A percentile compares a stretch with the other conserved stretches of the same genome.
phyloP scores from a whole-genome alignment of 495 filamentous ascomycete species.

The Parathielavia hyrcaniae region DNA sequence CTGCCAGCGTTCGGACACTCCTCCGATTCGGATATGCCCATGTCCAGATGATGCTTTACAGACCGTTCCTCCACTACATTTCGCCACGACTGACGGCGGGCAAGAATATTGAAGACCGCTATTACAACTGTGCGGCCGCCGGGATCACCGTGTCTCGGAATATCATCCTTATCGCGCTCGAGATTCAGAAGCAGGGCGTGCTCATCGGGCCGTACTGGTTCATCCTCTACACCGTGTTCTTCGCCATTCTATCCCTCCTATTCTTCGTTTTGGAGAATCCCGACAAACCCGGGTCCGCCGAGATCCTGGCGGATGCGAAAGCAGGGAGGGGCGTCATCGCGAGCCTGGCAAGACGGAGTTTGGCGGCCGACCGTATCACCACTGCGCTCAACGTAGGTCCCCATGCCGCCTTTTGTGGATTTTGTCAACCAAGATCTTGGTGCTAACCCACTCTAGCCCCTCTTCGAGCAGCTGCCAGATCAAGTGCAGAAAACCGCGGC shows the following conservation, averaged over 20 bases:
- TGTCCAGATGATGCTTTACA: conserved; percentile 90
- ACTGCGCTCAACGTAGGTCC: conserved; percentile 59
- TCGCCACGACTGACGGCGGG: conserved; percentile 59
- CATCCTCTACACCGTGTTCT: conserved; percentile 92
- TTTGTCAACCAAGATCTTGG: not conserved
- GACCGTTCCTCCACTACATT: conserved; percentile 92
- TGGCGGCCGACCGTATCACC: conserved; percentile 83
- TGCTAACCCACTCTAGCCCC: conserved; percentile 40
- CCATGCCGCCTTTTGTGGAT: not conserved
- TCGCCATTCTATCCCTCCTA: conserved; percentile 80
- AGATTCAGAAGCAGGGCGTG: conserved; percentile 78
- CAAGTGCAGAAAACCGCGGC: conserved; percentile 47
- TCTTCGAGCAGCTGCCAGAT: conserved; percentile 78
- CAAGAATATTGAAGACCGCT: conserved; percentile 71
- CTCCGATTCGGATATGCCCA: conserved; percentile 84
- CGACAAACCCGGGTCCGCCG: conserved; percentile 64
- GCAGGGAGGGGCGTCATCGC: conserved; percentile 77
- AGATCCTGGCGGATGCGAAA: conserved; percentile 75
- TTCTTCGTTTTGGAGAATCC: conserved; percentile 91
- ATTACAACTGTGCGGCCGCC: conserved; percentile 87
- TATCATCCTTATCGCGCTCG: conserved; percentile 83
- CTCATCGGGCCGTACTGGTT: conserved; percentile 95
- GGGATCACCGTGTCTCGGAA: conserved; percentile 89
- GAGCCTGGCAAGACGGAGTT: conserved; percentile 69
- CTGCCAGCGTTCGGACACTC: conserved; percentile 68